Percentiles rank a stretch among this genome's conserved stretches.
These are phyloP conservation scores for Stellera chamaejasme DNA, from an alignment of 345 rosid species.

Conservation along the genomic window DNA sequence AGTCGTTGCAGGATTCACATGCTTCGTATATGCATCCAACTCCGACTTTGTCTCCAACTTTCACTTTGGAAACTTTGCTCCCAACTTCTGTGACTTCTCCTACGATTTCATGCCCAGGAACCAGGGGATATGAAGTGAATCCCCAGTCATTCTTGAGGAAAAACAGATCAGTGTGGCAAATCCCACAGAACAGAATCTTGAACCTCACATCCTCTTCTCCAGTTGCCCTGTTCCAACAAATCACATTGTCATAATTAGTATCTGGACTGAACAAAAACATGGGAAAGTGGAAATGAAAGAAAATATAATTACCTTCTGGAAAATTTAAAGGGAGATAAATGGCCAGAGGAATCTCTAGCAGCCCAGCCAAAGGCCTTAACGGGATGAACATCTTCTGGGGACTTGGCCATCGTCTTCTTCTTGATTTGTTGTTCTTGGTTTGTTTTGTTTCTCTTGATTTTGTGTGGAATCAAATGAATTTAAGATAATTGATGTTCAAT, in stretches of 20 bases:
- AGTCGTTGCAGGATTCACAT: slow-evolving; percentile 41
- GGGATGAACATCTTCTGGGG: slow-evolving; percentile 18
- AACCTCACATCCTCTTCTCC: slow-evolving; percentile 55
- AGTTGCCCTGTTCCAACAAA: slow-evolving; percentile 29
- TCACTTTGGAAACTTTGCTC: slow-evolving; percentile 34
- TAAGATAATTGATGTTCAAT: no score
- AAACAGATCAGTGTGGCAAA: slow-evolving; percentile 62
- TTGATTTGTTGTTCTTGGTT: no score
- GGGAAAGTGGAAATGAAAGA: no score
- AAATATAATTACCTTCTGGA: slow-evolving; percentile 33
- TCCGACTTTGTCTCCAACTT: slow-evolving; percentile 43
- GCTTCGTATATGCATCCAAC: slow-evolving; percentile 54
- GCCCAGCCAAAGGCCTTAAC: slow-evolving; percentile 42
- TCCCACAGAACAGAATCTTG: slow-evolving; percentile 59
- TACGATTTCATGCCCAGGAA: slow-evolving; percentile 74
- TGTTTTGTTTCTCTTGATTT: neutral
- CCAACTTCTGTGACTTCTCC: slow-evolving; percentile 59
- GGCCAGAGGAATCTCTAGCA: slow-evolving; percentile 34
- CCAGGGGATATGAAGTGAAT: slow-evolving; percentile 39
- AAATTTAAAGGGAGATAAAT: slow-evolving; percentile 38
- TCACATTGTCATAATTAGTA: neutral
- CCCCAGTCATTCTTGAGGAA: slow-evolving; percentile 46
- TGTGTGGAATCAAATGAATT: no score
- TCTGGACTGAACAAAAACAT: no score
- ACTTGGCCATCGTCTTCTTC: slow-evolving; percentile 14